Evolutionary conservation across 257 asterid genomes (phyloP).

Genomic region (Coffea eugenioides): DNA sequence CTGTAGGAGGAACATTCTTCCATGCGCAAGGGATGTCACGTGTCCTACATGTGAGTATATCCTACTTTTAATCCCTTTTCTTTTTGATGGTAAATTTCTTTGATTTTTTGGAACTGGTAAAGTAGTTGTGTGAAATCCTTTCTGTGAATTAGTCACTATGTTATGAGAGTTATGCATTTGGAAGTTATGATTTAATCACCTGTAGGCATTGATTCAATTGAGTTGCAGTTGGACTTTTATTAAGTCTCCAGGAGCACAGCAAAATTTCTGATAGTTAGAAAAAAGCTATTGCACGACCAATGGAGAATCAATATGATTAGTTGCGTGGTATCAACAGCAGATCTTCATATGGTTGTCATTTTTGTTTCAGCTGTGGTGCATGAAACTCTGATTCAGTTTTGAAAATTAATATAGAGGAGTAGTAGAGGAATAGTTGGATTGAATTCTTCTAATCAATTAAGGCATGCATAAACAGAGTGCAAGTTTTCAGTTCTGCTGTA

Average conservation of each 20-base stretch:
- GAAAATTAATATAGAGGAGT: neutral
- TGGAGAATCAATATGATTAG: neutral
- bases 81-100: neutral
- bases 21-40: slow-evolving; percentile 31
- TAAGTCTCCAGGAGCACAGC: neutral
- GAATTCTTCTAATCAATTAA: neutral
- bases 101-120: neutral
- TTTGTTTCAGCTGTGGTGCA: neutral
- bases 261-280: neutral
- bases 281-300: neutral
- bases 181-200: neutral
- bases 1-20: slow-evolving; percentile 40
- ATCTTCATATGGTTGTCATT: neutral
- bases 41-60: slow-evolving; percentile 41
- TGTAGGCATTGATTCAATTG: neutral
- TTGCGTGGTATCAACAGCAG: neutral
- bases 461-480: neutral
- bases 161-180: neutral
- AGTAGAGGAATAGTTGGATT: neutral
- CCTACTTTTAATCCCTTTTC: neutral
- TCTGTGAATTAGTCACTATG: neutral
- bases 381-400: neutral
- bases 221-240: neutral
- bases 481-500: neutral
- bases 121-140: neutral